Conservation (phyloP, 352 stramenopile genomes). For the Pythium sukuiense region DNA sequence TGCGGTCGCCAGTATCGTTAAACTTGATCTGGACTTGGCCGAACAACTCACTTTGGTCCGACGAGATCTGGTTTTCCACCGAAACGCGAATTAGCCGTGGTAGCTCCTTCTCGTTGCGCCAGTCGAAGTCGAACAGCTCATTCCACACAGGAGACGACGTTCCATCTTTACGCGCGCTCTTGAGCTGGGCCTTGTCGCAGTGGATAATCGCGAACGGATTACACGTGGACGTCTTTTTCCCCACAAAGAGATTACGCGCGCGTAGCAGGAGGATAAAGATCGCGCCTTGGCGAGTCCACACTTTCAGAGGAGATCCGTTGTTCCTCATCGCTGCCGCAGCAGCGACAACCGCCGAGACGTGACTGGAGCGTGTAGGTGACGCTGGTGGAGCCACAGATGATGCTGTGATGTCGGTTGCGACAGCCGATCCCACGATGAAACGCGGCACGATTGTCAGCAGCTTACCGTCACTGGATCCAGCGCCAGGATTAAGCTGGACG, state of each 20-base stretch:
- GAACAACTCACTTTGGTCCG: conserved; percentile 66
- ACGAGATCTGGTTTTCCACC: conserved; percentile 66
- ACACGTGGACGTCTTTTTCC: conserved; percentile 65
- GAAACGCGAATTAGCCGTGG: conserved; percentile 37
- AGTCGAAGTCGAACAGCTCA: conserved; percentile 79
- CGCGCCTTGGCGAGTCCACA: conserved; percentile 54
- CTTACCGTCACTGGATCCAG: conserved; percentile 32
- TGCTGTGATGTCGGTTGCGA: conserved; percentile 29
- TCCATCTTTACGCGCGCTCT: conserved; percentile 70
- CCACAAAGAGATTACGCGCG: conserved; percentile 46
- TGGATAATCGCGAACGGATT: conserved; percentile 71
- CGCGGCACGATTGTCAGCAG: conserved; percentile 56
- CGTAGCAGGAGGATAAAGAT: conserved; percentile 54
- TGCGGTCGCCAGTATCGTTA: conserved; percentile 20
- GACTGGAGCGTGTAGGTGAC: conserved; percentile 5
- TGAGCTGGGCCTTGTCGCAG: conserved; percentile 50
- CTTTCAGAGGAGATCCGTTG: conserved; percentile 26
- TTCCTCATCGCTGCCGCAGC: not conserved
- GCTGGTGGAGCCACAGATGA: not conserved
- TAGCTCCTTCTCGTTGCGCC: conserved; percentile 27
- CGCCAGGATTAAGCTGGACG: conserved; percentile 25
- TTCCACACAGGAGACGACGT: conserved; percentile 71
- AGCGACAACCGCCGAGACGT: not conserved
- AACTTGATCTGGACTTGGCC: conserved; percentile 55
- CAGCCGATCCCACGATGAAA: conserved; percentile 57